A percentile compares a stretch with the other conserved stretches of the same genome.
These are phyloP conservation scores for Carex myosuroides DNA, from an alignment of 176 grass and related monocot species.

Conservation along the genomic window DNA sequence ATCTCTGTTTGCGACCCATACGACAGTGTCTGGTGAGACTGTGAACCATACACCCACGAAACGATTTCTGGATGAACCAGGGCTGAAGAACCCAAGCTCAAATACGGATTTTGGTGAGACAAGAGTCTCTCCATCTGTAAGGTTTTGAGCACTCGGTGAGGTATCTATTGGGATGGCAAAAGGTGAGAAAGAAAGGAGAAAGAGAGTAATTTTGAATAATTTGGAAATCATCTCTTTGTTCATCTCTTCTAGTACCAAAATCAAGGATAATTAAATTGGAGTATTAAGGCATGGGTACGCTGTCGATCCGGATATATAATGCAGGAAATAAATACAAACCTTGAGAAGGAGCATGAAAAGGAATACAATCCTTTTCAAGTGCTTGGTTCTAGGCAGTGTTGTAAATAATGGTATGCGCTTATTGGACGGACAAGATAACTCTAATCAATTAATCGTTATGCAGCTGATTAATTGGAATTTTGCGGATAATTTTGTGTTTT, in stretches of 20 bases:
- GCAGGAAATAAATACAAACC: no score
- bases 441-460: no score
- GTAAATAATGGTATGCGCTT: no score
- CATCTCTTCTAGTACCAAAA: not conserved
- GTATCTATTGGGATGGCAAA: not conserved
- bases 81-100: conserved; percentile 43
- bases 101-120: conserved; percentile 26
- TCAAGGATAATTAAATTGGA: not conserved
- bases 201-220: not conserved
- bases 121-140: conserved; percentile 24
- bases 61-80: conserved; percentile 28
- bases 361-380: not conserved
- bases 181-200: not conserved
- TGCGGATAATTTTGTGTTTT: no score
- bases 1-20: conserved; percentile 66
- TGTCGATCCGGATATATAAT: not conserved
- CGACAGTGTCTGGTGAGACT: conserved; percentile 21
- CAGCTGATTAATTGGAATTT: no score
- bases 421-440: no score
- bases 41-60: conserved; percentile 55
- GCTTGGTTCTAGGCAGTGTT: not conserved
- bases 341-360: no score
- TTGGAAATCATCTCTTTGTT: not conserved
- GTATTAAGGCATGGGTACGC: not conserved
- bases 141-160: not conserved